Conservation (phyloP, 139 green algal genomes). For the Micractinium conductrix region DNA sequence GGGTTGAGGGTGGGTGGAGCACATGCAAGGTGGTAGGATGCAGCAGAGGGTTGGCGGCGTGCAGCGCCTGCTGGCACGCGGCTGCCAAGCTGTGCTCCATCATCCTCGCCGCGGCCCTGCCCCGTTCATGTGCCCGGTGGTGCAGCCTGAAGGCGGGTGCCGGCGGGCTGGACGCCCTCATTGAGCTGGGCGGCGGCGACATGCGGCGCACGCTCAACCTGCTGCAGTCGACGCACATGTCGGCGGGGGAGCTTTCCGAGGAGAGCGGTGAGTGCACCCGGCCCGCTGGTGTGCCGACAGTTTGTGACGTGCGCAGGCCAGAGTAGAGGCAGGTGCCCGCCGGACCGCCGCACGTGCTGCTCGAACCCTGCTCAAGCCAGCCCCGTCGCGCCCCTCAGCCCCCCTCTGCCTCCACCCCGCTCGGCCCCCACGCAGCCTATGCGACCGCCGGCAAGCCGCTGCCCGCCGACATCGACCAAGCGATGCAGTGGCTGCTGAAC, state of each 20-base stretch:
- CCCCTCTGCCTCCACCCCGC: not conserved
- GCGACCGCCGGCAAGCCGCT: conserved; percentile 88
- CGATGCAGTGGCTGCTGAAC: conserved; percentile 87
- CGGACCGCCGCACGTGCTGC: too few species aligned
- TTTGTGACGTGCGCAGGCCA: too few species aligned
- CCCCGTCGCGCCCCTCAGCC: too few species aligned
- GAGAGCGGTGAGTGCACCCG: conserved; percentile 7
- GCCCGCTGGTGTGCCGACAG: too few species aligned
- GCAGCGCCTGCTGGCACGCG: too few species aligned
- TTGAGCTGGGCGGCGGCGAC: conserved; percentile 87
- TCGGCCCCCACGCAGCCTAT: conserved; percentile 76
- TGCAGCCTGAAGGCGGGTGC: conserved; percentile 63
- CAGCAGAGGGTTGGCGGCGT: too few species aligned
- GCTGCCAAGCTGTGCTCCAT: too few species aligned
- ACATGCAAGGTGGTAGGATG: too few species aligned
- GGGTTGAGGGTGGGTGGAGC: too few species aligned
- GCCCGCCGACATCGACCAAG: conserved; percentile 84
- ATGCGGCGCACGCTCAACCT: conserved; percentile 98
- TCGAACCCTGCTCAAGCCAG: too few species aligned
- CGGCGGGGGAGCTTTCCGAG: conserved; percentile 7
- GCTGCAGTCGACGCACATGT: conserved; percentile 52
- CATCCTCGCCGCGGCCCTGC: not conserved
- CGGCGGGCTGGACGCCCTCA: conserved; percentile 83
- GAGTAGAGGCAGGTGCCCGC: too few species aligned
- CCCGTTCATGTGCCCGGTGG: not conserved